Evolutionary conservation across 495 filamentous ascomycete genomes (phyloP), one percentile per base, ranked within the genome.

Genomic region (Gamarada debralockiae): DNA sequence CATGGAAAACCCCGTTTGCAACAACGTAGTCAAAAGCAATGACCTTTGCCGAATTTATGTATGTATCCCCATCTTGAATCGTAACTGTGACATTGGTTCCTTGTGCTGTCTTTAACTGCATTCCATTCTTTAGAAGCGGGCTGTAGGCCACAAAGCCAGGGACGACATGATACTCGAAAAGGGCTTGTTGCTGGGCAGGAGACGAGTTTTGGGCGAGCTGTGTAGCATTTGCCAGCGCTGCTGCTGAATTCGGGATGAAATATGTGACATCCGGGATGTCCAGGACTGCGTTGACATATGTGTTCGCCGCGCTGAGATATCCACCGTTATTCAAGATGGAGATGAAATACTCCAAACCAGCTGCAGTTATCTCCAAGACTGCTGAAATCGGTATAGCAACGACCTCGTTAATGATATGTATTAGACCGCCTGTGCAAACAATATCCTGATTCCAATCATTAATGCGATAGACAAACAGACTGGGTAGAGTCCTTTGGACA

Each of bases 231-330:
- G 41, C 55, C 7, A 73, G 45, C 1, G 46, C 55, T 17, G 71
- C 72, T 12, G 52, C 62, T 50, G 77, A 73, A 23, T 55, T 66
- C 2, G 75, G 75, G 12, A 72, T 70, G 61, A 78, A 78, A 47
- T 75, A 67, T 22, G 75, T 78, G 18, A 78, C 42, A 53, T 76
- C 69, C 5, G 44, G 23, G 6, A 48, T 1, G 18, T 45, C 42
- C 7, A 45, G 42, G 3, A 45, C 42, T 45, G 21, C 42, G 22
- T 45, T 23, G 42, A 45, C 42, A 25, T 45, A 45, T 10, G 7
- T n/a, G 22, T 45, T 45, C 12, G 20, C 22, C 6, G 41, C 23
- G 21, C 15, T 45, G 3, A 45, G 42, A 45, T 25, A 45, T 45
- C 42, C 42, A 20, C 42, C 42, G 9, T 8, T n/a, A 27, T 23